phyloP scores from a whole-genome alignment of 352 stramenopile species.

The Phytophthora capsici region DNA sequence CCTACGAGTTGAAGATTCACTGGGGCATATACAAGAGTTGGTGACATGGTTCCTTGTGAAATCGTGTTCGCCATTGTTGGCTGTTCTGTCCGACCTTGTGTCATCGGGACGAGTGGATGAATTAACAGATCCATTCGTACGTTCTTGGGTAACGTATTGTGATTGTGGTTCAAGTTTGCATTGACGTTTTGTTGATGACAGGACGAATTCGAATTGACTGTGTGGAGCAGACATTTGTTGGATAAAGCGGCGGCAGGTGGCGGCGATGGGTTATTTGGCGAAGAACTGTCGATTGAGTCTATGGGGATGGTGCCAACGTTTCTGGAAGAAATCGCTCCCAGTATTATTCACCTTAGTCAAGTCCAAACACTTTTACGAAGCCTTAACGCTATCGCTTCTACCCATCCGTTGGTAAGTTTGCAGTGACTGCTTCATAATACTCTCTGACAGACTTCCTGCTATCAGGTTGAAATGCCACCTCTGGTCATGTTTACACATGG shows the following conservation, averaged over 20 bases:
- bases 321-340: slow-evolving; percentile 22
- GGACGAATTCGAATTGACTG: slow-evolving; percentile 56
- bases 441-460: slow-evolving; percentile 5
- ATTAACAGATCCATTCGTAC: slow-evolving; percentile 61
- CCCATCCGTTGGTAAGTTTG: slow-evolving; percentile 29
- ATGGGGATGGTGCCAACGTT: slow-evolving; percentile 48
- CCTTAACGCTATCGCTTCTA: slow-evolving; percentile 32
- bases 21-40: slow-evolving; percentile 37
- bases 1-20: slow-evolving; percentile 45
- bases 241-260: slow-evolving; percentile 30
- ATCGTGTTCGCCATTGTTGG: slow-evolving; percentile 57
- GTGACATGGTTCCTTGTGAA: slow-evolving; percentile 67
- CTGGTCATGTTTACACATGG: slow-evolving; percentile 18
- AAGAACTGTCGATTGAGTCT: slow-evolving; percentile 24
- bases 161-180: slow-evolving; percentile 2
- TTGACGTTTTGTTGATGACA: slow-evolving; percentile 22
- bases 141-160: slow-evolving; percentile 12
- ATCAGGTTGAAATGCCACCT: slow-evolving; percentile 28
- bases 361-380: slow-evolving; percentile 48
- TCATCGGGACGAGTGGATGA: slow-evolving; percentile 49
- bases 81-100: slow-evolving; percentile 57
- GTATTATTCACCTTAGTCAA: slow-evolving; percentile 44
- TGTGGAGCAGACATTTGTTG: slow-evolving; percentile 45
- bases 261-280: slow-evolving; percentile 42
- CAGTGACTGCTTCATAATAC: not conserved